phyloP scores from a whole-genome alignment of 176 grass and related monocot genomes.

The Puya raimondii region DNA sequence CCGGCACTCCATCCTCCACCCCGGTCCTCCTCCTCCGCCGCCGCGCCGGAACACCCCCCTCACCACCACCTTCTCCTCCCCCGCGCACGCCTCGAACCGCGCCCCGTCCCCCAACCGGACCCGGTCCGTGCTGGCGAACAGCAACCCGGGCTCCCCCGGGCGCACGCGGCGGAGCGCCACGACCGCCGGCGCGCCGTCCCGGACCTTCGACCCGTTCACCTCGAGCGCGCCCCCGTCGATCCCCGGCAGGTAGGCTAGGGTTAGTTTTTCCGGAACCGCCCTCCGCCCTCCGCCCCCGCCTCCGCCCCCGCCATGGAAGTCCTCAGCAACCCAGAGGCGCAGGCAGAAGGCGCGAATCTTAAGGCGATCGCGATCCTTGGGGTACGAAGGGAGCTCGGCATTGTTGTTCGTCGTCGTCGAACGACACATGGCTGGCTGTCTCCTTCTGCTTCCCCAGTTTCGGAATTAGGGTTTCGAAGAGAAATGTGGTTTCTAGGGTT shows the following conservation, averaged over 20 bases:
- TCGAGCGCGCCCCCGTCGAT: slow-evolving; percentile 25
- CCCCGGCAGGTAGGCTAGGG: slow-evolving; percentile 26
- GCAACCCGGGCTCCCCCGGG: slow-evolving; percentile 13
- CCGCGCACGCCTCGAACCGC: slow-evolving; percentile 28
- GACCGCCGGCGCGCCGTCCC: slow-evolving; percentile 17
- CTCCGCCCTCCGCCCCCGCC: not conserved
- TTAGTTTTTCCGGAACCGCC: slow-evolving; percentile 13
- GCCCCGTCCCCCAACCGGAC: slow-evolving; percentile 19
- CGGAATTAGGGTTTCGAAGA: no score
- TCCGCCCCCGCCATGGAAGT: not conserved
- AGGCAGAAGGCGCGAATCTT: slow-evolving; percentile 33
- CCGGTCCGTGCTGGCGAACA: slow-evolving; percentile 28
- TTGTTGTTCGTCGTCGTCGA: not conserved
- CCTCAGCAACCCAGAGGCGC: not conserved
- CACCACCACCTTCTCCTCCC: slow-evolving; percentile 26
- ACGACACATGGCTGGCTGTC: not conserved
- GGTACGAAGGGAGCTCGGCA: slow-evolving; percentile 11
- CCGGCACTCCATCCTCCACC: slow-evolving; percentile 33
- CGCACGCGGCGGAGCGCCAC: slow-evolving; percentile 26
- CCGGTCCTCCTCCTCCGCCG: not conserved
- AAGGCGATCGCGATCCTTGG: slow-evolving; percentile 14
- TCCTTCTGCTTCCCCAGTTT: not conserved
- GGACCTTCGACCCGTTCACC: slow-evolving; percentile 29
- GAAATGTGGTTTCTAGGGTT: not conserved
- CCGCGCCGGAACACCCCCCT: slow-evolving; percentile 29